phyloP scores from a whole-genome alignment of 2,329 filamentous ascomycete genomes.

The Didymella lethalis region DNA sequence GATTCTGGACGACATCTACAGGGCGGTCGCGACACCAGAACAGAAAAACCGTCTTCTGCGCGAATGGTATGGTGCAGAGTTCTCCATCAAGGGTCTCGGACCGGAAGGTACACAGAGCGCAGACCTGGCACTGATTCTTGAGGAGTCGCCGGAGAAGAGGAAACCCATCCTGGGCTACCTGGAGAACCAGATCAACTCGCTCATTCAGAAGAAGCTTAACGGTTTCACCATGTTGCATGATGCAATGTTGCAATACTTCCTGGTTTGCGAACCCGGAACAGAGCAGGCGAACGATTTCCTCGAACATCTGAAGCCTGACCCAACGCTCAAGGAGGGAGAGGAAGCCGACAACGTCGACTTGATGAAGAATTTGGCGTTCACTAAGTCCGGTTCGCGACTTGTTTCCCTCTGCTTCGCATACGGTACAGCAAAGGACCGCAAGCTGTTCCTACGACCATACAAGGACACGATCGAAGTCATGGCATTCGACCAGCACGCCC shows the following conservation, averaged over 20 bases:
- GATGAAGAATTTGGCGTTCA: conserved; percentile 95
- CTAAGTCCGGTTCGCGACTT: conserved; percentile 82
- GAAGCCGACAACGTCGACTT: conserved; percentile 65
- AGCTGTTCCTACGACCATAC: conserved; percentile 85
- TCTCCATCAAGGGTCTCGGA: conserved; percentile 74
- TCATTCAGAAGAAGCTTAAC: conserved; percentile 95
- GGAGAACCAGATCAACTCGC: conserved; percentile 84
- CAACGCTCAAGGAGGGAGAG: conserved; percentile 69
- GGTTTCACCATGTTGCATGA: conserved; percentile 98
- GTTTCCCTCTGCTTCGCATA: conserved; percentile 83
- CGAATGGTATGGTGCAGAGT: conserved; percentile 97
- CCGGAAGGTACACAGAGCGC: conserved; percentile 60
- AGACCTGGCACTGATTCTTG: conserved; percentile 78
- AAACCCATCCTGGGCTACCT: conserved; percentile 86
- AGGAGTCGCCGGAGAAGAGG: conserved; percentile 82
- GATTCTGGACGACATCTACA: conserved; percentile 97
- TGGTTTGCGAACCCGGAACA: conserved; percentile 77
- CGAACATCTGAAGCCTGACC: conserved; percentile 89
- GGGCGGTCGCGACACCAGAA: conserved; percentile 81
- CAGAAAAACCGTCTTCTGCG: conserved; percentile 86
- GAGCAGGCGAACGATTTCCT: conserved; percentile 87
- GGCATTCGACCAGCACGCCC: conserved; percentile 79
- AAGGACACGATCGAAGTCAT: conserved; percentile 88
- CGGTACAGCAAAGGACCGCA: conserved; percentile 90
- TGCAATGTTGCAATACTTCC: conserved; percentile 96